phyloP scores from a whole-genome alignment of 2,329 filamentous ascomycete genomes.

The Pseudodiploospora longispora region DNA sequence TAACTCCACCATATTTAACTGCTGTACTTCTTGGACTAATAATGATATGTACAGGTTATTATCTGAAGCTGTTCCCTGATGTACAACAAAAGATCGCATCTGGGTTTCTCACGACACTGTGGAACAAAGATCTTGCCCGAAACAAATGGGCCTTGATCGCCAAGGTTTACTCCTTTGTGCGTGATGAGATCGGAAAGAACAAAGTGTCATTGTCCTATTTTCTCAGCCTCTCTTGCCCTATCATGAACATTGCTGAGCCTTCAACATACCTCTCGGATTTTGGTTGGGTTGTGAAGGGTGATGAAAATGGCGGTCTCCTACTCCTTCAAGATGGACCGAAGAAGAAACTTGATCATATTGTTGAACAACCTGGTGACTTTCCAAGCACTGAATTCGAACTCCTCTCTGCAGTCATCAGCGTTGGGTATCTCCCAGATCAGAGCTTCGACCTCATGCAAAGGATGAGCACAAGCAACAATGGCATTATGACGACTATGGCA shows the following conservation, averaged over 20 bases:
- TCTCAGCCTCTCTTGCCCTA: conserved; percentile 34
- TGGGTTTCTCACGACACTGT: conserved; percentile 38
- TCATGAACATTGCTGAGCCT: conserved; percentile 38
- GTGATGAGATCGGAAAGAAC: conserved; percentile 39
- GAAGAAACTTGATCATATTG: neutral
- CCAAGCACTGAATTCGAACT: conserved; percentile 23
- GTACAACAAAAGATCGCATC: conserved; percentile 46
- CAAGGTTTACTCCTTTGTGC: conserved; percentile 46
- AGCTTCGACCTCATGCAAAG: conserved; percentile 14
- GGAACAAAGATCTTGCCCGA: conserved; percentile 41
- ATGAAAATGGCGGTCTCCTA: conserved; percentile 16
- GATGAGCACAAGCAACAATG: conserved; percentile 15
- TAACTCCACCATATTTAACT: conserved; percentile 8
- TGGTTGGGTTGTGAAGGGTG: conserved; percentile 35
- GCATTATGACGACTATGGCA: conserved; percentile 18
- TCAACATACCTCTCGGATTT: conserved; percentile 35
- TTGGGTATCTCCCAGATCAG: conserved; percentile 19
- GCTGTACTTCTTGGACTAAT: neutral
- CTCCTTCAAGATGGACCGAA: conserved; percentile 10
- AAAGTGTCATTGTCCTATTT: conserved; percentile 39
- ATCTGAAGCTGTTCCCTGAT: conserved; percentile 35
- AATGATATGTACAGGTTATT: conserved; percentile 31
- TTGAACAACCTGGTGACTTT: conserved; percentile 2
- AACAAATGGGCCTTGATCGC: conserved; percentile 44
- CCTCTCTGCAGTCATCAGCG: conserved; percentile 13